A percentile compares a stretch with the other conserved stretches of the same genome.
phyloP scores from a whole-genome alignment of 495 filamentous ascomycete species.

The Viridothelium virens region DNA sequence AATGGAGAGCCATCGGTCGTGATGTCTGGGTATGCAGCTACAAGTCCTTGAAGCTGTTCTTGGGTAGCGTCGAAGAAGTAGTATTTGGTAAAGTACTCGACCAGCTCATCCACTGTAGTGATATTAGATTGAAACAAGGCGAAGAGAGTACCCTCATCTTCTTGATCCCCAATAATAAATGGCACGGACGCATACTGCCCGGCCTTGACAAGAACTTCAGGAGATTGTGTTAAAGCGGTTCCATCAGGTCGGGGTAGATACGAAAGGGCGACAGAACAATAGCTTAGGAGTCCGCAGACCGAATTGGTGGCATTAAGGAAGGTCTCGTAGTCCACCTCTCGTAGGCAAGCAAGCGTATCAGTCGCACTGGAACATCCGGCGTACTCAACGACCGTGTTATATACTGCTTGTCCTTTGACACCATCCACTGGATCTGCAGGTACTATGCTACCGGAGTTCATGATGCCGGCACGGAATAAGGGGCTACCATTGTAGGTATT shows the following conservation, averaged over 20 bases:
- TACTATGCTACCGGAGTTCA: conserved; percentile 60
- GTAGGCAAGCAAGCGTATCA: conserved; percentile 38
- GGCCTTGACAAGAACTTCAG: conserved; percentile 43
- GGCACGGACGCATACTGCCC: conserved; percentile 51
- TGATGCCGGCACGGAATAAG: conserved; percentile 62
- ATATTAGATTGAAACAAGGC: conserved; percentile 57
- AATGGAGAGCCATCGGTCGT: conserved; percentile 53
- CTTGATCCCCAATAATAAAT: conserved; percentile 53
- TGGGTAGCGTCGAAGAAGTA: conserved; percentile 42
- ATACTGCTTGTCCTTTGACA: conserved; percentile 20
- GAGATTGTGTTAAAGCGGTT: conserved; percentile 39
- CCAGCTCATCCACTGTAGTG: conserved; percentile 47
- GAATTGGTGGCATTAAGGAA: conserved; percentile 15
- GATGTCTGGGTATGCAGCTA: conserved; percentile 47
- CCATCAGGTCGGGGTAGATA: conserved; percentile 4
- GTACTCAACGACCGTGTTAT: conserved; percentile 35
- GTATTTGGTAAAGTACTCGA: conserved; percentile 53
- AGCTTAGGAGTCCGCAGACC: conserved; percentile 13
- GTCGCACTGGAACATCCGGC: conserved; percentile 36
- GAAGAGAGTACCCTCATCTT: conserved; percentile 56
- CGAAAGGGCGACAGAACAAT: conserved; percentile 9
- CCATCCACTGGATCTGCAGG: conserved; percentile 40
- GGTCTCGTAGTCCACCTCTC: conserved; percentile 42
- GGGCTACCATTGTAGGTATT: conserved; percentile 60
- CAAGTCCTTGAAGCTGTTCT: conserved; percentile 34